Evolutionary conservation across 352 stramenopile species (phyloP), one percentile per base, ranked within the genome.

Genomic region (Globisporangium okanoganense): DNA sequence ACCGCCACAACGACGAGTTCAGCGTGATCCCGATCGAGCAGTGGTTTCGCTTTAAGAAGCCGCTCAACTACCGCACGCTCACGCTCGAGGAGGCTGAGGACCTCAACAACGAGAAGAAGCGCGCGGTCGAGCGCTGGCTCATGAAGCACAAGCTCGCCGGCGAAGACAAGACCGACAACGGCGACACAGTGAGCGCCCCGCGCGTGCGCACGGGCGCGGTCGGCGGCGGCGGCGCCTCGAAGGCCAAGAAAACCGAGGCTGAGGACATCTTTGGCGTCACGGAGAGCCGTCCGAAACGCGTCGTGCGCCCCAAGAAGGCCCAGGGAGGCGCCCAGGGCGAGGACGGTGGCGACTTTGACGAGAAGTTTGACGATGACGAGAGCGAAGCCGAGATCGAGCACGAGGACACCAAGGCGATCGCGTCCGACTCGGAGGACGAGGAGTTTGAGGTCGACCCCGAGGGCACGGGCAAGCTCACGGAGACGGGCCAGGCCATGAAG

Each of bases 31-130:
- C 85, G 10, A 78, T 95, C 55, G 85, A 95, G 67, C 83, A 95
- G 58, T 95, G 85, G 85, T 95, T 95, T 66, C 83, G 85, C 47
- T 95, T 95, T 69, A 95, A 95, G 72, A 95, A 95, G 70, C 85
- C 85, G 25, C 66, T 95, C 0, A 86, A 70, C 67, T 95, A 93
- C 73, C 83, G 82, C 55, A 92, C 85, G 57, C 70, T 95, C 13
- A 93, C 83, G 64, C 78, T 93, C 7, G 83, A 93, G 38, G 85
- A 95, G 71, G 85, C 85, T 18, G 83, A 93, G 60, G 82, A 92
- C 36, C 75, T 95, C 58, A 93, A 92, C 72, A 93, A 93, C 45
- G 83, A 95, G 71, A 95, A 95, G 77, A 93, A 95, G 64, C 85
- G 84, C 54, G 85, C 85, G 0, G 85, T 93, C 20, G 85, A 95